Base-by-base conservation (phyloP, 2,329 filamentous ascomycete species). In the Pseudocercospora pini-densiflorae region DNA sequence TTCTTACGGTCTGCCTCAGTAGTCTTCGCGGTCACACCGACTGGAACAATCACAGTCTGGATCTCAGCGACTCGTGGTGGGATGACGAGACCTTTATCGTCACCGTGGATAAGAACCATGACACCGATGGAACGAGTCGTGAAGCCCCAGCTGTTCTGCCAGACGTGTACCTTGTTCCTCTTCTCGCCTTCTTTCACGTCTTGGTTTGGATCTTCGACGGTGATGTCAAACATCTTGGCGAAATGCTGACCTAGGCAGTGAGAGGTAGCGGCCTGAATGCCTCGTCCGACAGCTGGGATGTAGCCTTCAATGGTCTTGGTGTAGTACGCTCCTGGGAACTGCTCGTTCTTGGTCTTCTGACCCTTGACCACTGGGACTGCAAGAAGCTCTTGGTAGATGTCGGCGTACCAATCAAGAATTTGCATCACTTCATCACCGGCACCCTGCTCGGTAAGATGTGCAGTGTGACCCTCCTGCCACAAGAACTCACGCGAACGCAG, bases 61-160 rank as follows among this genome's bases (percentile, higher is more conserved):
- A 90, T 85, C 81, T 94, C 93, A 70, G 94, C 90, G 61, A 98
- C 92, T 63, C 93, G 88, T 47, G 95, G 95, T 77, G 95, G 95
- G 61, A 98, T 89, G 68, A 98, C 93, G 19, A 99, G 86, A 70
- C 95, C 95, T 81, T 94, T 94, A 83, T 99, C 91, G 78, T 99
- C 95, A 75, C 93, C 91, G 82, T 99, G 95, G 68, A 97, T 93
- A 89, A 99, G 95, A 76, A 97, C 92, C 94, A 98, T 98, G 79
- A 98, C 93, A 83, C 95, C 96, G 72, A 99, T 97, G 64, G 94
- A 93, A 78, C 95, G 93, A 62, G 95, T 99, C 0, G 94, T 98
- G 68, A 99, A 88, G 81, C 95, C 95, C 95, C 95, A 99, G 14
- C 93, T 97, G 85, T 99, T 99, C 80, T 99, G 95, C 94, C 94